phyloP scores from a whole-genome alignment of 495 filamentous ascomycete genomes.

The Gamarada debralockiae region DNA sequence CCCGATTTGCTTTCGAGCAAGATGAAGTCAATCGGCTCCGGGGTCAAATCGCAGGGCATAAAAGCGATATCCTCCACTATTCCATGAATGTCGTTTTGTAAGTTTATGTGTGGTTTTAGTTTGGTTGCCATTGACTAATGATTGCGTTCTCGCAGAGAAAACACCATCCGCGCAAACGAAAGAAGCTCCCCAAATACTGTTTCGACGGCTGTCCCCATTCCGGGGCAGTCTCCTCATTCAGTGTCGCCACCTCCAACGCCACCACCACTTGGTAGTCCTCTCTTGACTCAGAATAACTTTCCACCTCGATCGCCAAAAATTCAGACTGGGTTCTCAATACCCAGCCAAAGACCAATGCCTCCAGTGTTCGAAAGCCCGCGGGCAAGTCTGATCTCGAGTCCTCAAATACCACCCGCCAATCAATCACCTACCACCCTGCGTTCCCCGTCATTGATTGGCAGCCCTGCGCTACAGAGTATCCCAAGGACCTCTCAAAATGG shows the following conservation, averaged over 20 bases:
- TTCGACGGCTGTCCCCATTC: not conserved
- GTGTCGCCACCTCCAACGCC: not conserved
- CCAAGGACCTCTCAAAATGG: not conserved
- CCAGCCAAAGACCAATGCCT: not conserved
- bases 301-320: not conserved
- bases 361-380: not conserved
- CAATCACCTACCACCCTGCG: not conserved
- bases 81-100: conserved; percentile 9
- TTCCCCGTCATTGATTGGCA: not conserved
- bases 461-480: not conserved
- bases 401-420: not conserved
- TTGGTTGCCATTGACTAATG: not conserved
- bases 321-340: not conserved
- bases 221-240: not conserved
- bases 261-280: not conserved
- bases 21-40: not conserved
- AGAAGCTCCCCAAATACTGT: not conserved
- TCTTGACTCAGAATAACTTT: not conserved
- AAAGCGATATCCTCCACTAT: not conserved
- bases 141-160: not conserved
- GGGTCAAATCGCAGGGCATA: not conserved
- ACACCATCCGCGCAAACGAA: not conserved
- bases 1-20: not conserved
- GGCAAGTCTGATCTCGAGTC: not conserved
- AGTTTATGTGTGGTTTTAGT: not conserved